These are phyloP conservation scores for Piromyces finnis DNA, from an alignment of 192 early-diverging fungal genomes.

Conservation along the genomic window DNA sequence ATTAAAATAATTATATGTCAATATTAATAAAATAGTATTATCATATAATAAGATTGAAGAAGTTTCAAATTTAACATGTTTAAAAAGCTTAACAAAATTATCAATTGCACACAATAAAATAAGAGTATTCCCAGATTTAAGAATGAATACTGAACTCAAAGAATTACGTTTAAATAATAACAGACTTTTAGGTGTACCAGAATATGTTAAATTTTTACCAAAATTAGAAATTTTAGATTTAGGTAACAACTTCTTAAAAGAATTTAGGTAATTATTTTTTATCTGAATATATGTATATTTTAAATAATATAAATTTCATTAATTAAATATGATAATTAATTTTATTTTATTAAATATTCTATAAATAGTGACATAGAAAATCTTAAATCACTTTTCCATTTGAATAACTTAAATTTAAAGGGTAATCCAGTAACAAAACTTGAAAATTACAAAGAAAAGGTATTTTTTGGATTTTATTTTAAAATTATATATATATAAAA, in stretches of 20 bases:
- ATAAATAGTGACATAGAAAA: slow-evolving; percentile 23
- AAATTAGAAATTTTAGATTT: slow-evolving; percentile 55
- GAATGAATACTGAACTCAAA: slow-evolving; percentile 27
- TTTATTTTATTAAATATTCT: no score
- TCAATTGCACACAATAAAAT: slow-evolving; percentile 57
- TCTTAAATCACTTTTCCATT: slow-evolving; percentile 21
- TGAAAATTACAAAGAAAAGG: slow-evolving; percentile 31
- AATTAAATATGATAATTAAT: no score
- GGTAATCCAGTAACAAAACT: slow-evolving; percentile 40
- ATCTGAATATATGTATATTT: no score
- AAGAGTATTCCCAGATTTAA: slow-evolving; percentile 44
- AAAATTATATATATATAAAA: no score
- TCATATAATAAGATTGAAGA: slow-evolving; percentile 55
- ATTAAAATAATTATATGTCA: no score
- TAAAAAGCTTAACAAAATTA: slow-evolving; percentile 52
- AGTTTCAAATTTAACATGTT: slow-evolving; percentile 26
- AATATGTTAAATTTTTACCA: slow-evolving; percentile 15
- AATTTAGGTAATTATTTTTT: slow-evolving; percentile 34
- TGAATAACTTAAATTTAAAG: slow-evolving; percentile 52
- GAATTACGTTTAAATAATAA: slow-evolving; percentile 65
- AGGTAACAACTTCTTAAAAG: slow-evolving; percentile 42
- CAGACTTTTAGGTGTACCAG: slow-evolving; percentile 38
- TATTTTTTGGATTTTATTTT: no score
- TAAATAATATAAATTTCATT: no score
- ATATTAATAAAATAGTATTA: slow-evolving; percentile 43